These are phyloP conservation scores for Geopyxis carbonaria DNA, from an alignment of 495 filamentous ascomycete genomes.

Conservation along the genomic window DNA sequence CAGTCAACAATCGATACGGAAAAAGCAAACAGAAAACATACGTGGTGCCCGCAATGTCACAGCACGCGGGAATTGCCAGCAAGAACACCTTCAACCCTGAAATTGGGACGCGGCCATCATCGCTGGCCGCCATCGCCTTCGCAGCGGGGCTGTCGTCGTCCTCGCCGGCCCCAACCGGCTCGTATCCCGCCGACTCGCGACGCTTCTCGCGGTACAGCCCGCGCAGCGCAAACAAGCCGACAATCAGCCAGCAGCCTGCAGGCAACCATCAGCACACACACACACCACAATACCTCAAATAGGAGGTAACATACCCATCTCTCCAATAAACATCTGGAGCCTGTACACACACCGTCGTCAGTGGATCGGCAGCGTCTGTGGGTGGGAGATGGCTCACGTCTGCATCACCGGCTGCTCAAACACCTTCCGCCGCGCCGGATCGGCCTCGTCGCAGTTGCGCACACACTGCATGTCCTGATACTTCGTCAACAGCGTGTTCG, in stretches of 20 bases:
- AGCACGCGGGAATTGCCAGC: conserved; percentile 72
- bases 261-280: neutral
- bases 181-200: conserved; percentile 18
- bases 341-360: too few relatives aligned
- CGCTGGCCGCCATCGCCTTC: conserved; percentile 10
- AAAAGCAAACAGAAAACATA: neutral
- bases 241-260: conserved; percentile 31
- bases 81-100: conserved; percentile 56
- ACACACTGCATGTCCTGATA: conserved; percentile 99
- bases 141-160: conserved; percentile 5
- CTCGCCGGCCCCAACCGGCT: conserved; percentile 15
- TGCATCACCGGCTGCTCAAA: conserved; percentile 96
- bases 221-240: conserved; percentile 48
- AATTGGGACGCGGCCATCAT: conserved; percentile 33
- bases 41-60: conserved; percentile 86
- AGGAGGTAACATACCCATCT: conserved; percentile 17
- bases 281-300: neutral
- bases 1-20: neutral
- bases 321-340: conserved; percentile 27
- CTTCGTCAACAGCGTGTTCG: conserved; percentile 93
- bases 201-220: conserved; percentile 29
- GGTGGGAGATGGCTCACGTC: conserved; percentile 39
- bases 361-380: conserved; percentile 36
- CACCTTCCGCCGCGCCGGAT: conserved; percentile 45
- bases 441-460: conserved; percentile 59